These are phyloP conservation scores for Aspergillus latus DNA, from an alignment of 2,329 filamentous ascomycete genomes.

Conservation along the genomic window DNA sequence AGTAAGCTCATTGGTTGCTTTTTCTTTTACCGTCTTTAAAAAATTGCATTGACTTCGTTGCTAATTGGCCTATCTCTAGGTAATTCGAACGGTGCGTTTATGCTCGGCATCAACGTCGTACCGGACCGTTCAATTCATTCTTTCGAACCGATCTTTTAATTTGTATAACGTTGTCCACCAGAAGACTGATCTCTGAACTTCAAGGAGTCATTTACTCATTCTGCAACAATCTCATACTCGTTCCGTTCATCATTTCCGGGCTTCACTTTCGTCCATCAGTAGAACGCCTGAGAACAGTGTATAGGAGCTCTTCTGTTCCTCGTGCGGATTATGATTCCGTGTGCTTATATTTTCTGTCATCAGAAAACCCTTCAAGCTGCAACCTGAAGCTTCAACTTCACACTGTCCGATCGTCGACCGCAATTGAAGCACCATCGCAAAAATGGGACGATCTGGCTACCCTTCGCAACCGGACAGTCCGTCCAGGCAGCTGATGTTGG, in stretches of 20 bases:
- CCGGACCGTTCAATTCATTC: background rate
- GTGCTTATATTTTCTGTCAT: background rate
- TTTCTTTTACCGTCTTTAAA: background rate
- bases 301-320: background rate
- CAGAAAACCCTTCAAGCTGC: background rate
- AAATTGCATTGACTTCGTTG: background rate
- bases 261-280: background rate
- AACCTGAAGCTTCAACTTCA: background rate
- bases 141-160: background rate
- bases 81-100: background rate
- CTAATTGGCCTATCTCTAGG: background rate
- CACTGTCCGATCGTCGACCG: background rate
- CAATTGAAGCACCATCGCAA: background rate
- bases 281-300: background rate
- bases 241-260: background rate
- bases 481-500: slow-evolving; percentile 41
- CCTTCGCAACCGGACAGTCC: slow-evolving; percentile 39
- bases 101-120: background rate
- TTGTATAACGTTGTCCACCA: background rate
- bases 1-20: background rate
- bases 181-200: too few relatives aligned
- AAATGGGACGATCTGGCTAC: slow-evolving; percentile 33
- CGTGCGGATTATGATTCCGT: background rate
- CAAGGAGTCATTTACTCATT: background rate
- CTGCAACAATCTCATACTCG: background rate